Conservation (phyloP, 139 green algal species). For the Haematococcus lacustris region DNA sequence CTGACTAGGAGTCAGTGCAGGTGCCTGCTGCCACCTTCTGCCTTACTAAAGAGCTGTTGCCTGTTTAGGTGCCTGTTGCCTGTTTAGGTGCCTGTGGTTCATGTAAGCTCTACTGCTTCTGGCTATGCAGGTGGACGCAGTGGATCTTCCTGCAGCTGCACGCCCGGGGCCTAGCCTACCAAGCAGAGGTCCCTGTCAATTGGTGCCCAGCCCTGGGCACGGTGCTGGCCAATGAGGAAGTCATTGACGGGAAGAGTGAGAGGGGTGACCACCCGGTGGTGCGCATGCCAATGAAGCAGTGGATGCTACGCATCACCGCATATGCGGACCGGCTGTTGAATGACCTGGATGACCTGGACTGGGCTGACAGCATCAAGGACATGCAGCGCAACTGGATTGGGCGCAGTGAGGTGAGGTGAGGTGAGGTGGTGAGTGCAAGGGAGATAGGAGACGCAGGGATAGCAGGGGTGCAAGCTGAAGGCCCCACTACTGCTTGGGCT, state of each 20-base stretch:
- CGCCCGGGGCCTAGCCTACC: constrained; percentile 88
- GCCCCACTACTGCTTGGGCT: too few relatives aligned
- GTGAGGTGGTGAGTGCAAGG: too few relatives aligned
- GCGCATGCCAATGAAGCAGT: constrained; percentile 95
- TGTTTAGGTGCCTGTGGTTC: too few relatives aligned
- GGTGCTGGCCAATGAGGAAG: constrained; percentile 97
- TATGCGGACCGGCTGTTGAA: constrained; percentile 92
- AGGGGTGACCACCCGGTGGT: constrained; percentile 87
- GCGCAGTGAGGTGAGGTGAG: constrained; percentile 69
- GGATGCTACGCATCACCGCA: constrained; percentile 95
- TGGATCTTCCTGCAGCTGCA: constrained; percentile 99
- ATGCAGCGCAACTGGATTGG: constrained; percentile 99
- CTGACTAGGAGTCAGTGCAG: too few relatives aligned
- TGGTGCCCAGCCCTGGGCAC: constrained; percentile 94
- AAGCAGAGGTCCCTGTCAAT: constrained; percentile 97
- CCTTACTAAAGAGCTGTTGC: too few relatives aligned
- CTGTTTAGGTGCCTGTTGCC: too few relatives aligned
- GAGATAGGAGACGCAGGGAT: too few relatives aligned
- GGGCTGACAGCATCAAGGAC: constrained; percentile 93
- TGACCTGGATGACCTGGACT: constrained; percentile 91
- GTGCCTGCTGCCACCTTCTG: too few relatives aligned
- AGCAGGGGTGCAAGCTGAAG: too few relatives aligned
- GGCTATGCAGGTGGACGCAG: constrained; percentile 95
- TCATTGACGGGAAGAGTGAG: constrained; percentile 84
- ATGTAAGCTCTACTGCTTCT: too few relatives aligned